A percentile compares a stretch with the other conserved stretches of the same genome.
Evolutionary conservation across 805 yeast species (phyloP).

Genomic region (Candida hungchunana): DNA sequence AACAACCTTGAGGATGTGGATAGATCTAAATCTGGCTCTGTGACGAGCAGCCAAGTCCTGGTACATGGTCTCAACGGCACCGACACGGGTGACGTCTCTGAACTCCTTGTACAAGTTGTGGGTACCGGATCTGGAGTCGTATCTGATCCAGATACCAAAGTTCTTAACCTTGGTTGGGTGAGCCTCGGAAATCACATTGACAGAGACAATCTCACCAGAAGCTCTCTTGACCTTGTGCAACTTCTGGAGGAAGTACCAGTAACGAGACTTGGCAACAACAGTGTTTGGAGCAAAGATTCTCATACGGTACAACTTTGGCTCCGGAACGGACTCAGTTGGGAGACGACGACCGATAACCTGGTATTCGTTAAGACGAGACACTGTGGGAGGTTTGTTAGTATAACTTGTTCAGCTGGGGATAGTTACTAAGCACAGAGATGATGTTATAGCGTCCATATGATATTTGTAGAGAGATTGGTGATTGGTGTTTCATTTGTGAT

Average conservation of each 20-base stretch:
- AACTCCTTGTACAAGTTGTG: conserved; percentile 99
- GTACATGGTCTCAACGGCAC: conserved; percentile 98
- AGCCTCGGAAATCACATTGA: conserved; percentile 87
- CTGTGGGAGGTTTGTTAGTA: conserved; percentile 29
- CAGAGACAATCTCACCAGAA: conserved; percentile 97
- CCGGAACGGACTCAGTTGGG: conserved; percentile 98
- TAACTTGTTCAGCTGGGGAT: neutral
- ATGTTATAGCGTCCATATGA: neutral
- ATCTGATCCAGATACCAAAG: conserved; percentile 99
- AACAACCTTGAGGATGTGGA: conserved; percentile 99
- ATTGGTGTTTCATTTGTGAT: too few species aligned
- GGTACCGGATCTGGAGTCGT: conserved; percentile 99
- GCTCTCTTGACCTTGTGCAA: conserved; percentile 99
- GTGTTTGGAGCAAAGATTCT: conserved; percentile 98
- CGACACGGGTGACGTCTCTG: conserved; percentile 99
- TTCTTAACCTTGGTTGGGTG: conserved; percentile 99
- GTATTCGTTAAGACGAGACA: conserved; percentile 98
- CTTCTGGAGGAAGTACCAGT: conserved; percentile 99
- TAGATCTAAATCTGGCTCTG: conserved; percentile 99
- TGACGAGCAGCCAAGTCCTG: conserved; percentile 99
- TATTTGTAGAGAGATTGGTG: neutral
- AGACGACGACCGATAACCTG: conserved; percentile 99
- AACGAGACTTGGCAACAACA: conserved; percentile 99
- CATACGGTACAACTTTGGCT: conserved; percentile 99
- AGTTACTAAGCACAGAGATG: neutral